A percentile compares a stretch with the other conserved stretches of the same genome.
Evolutionary conservation across 73 alveolate species (phyloP).

Genomic region (Tetrahymena thermophila): DNA sequence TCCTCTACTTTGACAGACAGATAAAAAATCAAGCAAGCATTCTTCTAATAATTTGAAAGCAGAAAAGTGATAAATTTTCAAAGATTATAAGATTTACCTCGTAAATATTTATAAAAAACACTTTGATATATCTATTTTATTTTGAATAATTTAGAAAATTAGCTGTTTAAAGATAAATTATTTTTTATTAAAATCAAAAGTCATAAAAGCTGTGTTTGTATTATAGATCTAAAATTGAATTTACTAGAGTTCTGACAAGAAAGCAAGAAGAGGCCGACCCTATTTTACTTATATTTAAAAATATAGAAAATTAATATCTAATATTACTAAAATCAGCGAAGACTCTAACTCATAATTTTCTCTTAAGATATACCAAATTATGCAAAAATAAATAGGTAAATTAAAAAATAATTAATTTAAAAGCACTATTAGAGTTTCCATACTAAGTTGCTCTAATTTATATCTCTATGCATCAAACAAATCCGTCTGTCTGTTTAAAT

Average conservation of each 20-base stretch:
- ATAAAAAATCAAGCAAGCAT: neutral
- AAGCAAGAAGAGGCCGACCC: neutral
- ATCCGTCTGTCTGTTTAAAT: too few species aligned
- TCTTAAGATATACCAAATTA: neutral
- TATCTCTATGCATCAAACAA: neutral
- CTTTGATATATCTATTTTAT: too few species aligned
- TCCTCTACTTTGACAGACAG: neutral
- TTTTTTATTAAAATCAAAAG: neutral
- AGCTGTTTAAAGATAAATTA: too few species aligned
- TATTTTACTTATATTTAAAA: neutral
- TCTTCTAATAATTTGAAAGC: neutral
- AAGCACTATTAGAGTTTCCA: too few species aligned
- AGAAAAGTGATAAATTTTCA: neutral
- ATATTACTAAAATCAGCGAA: too few species aligned
- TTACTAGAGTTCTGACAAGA: too few species aligned
- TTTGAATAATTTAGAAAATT: neutral
- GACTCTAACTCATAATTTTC: neutral
- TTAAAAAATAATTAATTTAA: too few species aligned
- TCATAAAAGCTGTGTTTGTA: too few species aligned
- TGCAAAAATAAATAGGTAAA: neutral
- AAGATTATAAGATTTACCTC: neutral
- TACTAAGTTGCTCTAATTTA: too few species aligned
- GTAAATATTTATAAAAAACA: neutral
- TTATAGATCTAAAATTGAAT: neutral
- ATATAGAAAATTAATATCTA: neutral